A percentile compares a stretch with the other conserved stretches of the same genome.
Evolutionary conservation across 2,329 filamentous ascomycete species (phyloP).

Genomic region (Keithomyces neogunnii): DNA sequence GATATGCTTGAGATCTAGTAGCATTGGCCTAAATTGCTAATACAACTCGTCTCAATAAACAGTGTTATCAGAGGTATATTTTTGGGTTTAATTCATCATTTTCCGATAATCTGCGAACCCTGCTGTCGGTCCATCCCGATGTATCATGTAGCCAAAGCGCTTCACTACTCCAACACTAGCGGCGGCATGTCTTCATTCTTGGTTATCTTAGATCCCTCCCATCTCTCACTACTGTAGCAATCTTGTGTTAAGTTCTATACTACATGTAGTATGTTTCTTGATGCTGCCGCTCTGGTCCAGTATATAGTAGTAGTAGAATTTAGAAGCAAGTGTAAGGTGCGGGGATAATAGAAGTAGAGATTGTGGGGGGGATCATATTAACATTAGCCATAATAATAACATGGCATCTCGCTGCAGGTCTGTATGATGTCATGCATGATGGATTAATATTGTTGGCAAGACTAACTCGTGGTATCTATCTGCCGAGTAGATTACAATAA

Average conservation of each 20-base stretch:
- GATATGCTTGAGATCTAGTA: no score
- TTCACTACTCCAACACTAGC: conserved; percentile 32
- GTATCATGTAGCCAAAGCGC: conserved; percentile 36
- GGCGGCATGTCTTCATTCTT: conserved; percentile 43
- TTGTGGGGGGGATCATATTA: conserved; percentile 49
- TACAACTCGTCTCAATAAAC: no score
- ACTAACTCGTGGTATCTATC: conserved; percentile 46
- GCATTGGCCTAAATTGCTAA: no score
- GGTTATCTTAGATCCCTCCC: conserved; percentile 45
- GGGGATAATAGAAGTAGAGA: conserved; percentile 42
- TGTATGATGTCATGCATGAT: conserved; percentile 41
- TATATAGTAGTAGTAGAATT: conserved; percentile 47
- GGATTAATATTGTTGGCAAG: conserved; percentile 32
- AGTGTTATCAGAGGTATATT: no score
- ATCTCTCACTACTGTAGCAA: conserved; percentile 40
- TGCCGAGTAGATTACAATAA: no score
- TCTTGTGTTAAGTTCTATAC: conserved; percentile 38
- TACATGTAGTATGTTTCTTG: conserved; percentile 47
- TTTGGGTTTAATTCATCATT: no score
- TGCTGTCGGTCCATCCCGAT: conserved; percentile 35
- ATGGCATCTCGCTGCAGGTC: conserved; percentile 47
- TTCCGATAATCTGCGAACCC: conserved; percentile 37
- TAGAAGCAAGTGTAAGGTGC: conserved; percentile 40
- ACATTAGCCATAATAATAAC: conserved; percentile 53
- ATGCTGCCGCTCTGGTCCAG: conserved; percentile 39